These are phyloP conservation scores for Apodospora peruviana DNA, from an alignment of 495 filamentous ascomycete species.

Conservation along the genomic window DNA sequence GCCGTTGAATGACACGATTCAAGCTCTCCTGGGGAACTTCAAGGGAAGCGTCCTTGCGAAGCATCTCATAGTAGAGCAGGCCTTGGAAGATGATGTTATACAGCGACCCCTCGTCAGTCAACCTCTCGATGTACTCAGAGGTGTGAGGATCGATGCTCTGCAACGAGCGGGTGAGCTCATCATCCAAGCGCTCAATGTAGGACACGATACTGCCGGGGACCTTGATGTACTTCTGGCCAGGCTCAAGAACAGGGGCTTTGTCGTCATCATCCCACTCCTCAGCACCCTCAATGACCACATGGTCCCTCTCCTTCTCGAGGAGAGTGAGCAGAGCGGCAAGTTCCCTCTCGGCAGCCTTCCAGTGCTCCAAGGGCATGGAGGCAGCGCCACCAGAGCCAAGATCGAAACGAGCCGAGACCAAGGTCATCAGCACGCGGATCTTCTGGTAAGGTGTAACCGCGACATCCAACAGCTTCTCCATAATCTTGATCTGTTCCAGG, in stretches of 20 bases:
- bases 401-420: slow-evolving; percentile 94
- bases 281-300: slow-evolving; percentile 81
- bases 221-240: slow-evolving; percentile 70
- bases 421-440: slow-evolving; percentile 84
- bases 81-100: slow-evolving; percentile 87
- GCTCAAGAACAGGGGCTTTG: slow-evolving; percentile 67
- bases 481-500: slow-evolving; percentile 85
- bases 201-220: slow-evolving; percentile 93
- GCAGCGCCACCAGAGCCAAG: slow-evolving; percentile 73
- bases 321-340: slow-evolving; percentile 68
- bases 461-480: slow-evolving; percentile 94
- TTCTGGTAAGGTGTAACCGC: slow-evolving; percentile 85
- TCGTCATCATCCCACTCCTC: slow-evolving; percentile 99
- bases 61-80: slow-evolving; percentile 78
- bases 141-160: slow-evolving; percentile 98
- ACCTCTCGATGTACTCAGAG: slow-evolving; percentile 92
- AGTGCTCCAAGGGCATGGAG: slow-evolving; percentile 93
- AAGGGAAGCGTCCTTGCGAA: slow-evolving; percentile 64
- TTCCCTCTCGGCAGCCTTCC: slow-evolving; percentile 90
- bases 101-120: slow-evolving; percentile 85
- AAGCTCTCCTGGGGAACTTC: slow-evolving; percentile 73
- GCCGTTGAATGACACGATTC: slow-evolving; percentile 88
- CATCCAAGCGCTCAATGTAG: slow-evolving; percentile 90
- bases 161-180: slow-evolving; percentile 92
- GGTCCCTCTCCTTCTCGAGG: slow-evolving; percentile 69